Base-by-base conservation (phyloP, 768 basidiomycete genomes). In the Cystobasidium tubakii region DNA sequence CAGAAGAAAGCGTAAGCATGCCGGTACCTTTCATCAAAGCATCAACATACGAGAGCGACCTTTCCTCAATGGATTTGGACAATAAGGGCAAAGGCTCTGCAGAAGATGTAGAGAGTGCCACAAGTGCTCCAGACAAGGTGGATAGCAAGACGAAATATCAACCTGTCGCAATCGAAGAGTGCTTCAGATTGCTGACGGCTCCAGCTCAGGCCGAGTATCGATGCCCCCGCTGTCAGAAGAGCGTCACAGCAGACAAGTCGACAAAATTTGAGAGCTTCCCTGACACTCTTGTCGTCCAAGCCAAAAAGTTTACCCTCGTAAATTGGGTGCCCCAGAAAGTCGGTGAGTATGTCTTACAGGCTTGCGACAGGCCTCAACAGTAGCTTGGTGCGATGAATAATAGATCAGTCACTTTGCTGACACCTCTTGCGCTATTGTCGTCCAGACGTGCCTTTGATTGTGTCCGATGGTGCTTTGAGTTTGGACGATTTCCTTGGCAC, bases 241-340 rank as follows among this genome's bases (percentile, higher is more conserved):
- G 83, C 55, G 90, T 90, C 0, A 80, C 83, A 4, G 94, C 91
- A 0, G 78, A 86, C 9, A 92, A 90, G 91, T 92, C 78, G 78
- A 85, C 86, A 19, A 86, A 85, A 34, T 90, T 98, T 77, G 86
- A 90, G 0, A 89, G 90, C 0, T 91, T 95, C 84, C 96, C 96
- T 0, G 86, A 92, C 13, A 87, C 92, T 0, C 85, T 98, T 0
- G 88, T 95, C 9, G 81, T 99, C 0, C 94, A 96, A 76, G 88
- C 92, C 53, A 91, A 90, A 79, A 95, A 95, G 78, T 97, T 96
- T 83, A 90, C 93, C 81, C 85, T 95, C 2, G 89, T 92, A 50
- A 92, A 92, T 77, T 98, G 96, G 96, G 91, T 99, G 0, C 96
- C 96, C 0, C 85, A 89, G 1, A 99, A 99, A 82, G 84, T 98